Evolutionary conservation across 164 flowering plant genomes (phyloP).

Genomic region (Vitis vinifera): ASM3070453v1 NC_081806.1:2252001-2252500

Average conservation of each 20-base stretch:
- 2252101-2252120: constrained; percentile 87
- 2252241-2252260: constrained; percentile 66
- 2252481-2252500: constrained; percentile 46
- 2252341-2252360: neutral
- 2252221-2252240: constrained; percentile 71
- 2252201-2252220: constrained; percentile 90
- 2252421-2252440: neutral
- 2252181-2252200: constrained; percentile 67
- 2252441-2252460: constrained; percentile 27
- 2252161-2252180: constrained; percentile 70
- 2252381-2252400: no score
- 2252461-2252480: constrained; percentile 67
- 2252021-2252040: constrained; percentile 6
- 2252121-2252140: constrained; percentile 62
- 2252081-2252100: neutral
- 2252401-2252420: neutral
- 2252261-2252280: constrained; percentile 75
- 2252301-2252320: constrained; percentile 8
- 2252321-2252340: no score
- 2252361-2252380: neutral
- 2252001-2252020: constrained; percentile 88
- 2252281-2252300: constrained; percentile 13
- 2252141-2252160: constrained; percentile 52
- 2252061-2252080: neutral
- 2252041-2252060: neutral